Conservation (phyloP, 352 stramenopile species). For the Pythium monospermum region DNA sequence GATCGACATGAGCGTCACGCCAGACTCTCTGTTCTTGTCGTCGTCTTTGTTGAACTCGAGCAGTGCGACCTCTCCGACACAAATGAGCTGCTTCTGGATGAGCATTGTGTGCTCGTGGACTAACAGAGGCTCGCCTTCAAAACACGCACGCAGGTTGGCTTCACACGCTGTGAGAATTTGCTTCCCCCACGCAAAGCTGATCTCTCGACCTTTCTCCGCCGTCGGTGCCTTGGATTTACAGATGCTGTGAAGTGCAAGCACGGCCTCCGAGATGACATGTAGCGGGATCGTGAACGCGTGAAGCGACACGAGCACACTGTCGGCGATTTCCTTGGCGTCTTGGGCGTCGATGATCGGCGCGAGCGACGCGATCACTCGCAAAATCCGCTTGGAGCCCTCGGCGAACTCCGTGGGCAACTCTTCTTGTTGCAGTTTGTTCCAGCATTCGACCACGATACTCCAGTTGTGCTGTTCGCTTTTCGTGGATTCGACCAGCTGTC, state of each 20-base stretch:
- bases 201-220: conserved; percentile 41
- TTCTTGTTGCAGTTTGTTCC: conserved; percentile 72
- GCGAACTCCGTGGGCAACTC: conserved; percentile 57
- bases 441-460: conserved; percentile 70
- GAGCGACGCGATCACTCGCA: conserved; percentile 75
- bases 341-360: conserved; percentile 65
- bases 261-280: conserved; percentile 71
- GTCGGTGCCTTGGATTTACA: conserved; percentile 67
- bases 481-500: conserved; percentile 47
- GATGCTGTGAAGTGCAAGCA: conserved; percentile 72
- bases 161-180: conserved; percentile 62
- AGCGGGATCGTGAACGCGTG: conserved; percentile 73
- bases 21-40: conserved; percentile 45
- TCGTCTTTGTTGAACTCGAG: conserved; percentile 77
- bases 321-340: conserved; percentile 69
- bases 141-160: conserved; percentile 48
- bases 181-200: conserved; percentile 65
- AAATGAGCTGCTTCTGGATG: conserved; percentile 78
- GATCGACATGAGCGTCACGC: conserved; percentile 50
- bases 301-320: conserved; percentile 67
- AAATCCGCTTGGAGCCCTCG: conserved; percentile 75
- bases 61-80: conserved; percentile 69
- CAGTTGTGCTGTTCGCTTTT: conserved; percentile 58
- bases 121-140: conserved; percentile 46
- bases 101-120: conserved; percentile 50